phyloP scores from a whole-genome alignment of 495 filamentous ascomycete genomes.

The Rusavskia elegans region DNA sequence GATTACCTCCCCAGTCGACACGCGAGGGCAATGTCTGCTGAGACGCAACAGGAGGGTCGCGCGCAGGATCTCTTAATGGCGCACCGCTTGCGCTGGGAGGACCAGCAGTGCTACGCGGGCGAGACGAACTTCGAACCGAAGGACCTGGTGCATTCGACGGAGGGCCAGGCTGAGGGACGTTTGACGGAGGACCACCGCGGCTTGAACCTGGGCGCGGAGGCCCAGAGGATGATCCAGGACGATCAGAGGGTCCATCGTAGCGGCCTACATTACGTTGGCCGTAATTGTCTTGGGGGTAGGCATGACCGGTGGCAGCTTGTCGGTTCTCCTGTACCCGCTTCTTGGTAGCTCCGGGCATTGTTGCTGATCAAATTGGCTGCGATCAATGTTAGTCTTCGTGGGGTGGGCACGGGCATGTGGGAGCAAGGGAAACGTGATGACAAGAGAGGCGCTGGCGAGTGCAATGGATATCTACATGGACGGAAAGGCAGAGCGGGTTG shows the following conservation, averaged over 20 bases:
- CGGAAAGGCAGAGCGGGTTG: neutral
- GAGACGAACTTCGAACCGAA: neutral
- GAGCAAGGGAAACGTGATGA: neutral
- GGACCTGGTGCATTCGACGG: neutral
- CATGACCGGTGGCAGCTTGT: neutral
- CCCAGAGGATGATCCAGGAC: conserved; percentile 16
- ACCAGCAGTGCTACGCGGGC: neutral
- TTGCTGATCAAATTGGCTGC: neutral
- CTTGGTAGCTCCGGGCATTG: conserved; percentile 1
- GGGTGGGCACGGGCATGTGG: no score
- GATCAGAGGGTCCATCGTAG: neutral
- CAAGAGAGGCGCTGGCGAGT: neutral
- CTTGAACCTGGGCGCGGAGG: conserved; percentile 44
- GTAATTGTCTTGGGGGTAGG: no score
- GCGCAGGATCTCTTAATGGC: conserved; percentile 1
- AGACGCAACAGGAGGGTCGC: neutral
- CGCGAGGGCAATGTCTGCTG: no score
- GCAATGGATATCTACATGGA: neutral
- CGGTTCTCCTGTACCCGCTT: conserved; percentile 1
- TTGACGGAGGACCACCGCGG: conserved; percentile 60
- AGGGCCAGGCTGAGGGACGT: neutral
- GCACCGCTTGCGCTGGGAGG: neutral
- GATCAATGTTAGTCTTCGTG: neutral
- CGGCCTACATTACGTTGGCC: neutral
- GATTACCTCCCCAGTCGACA: neutral